These are phyloP conservation scores for Iris macrosiphon DNA, from an alignment of 106 monocot species.

Conservation along the genomic window DNA sequence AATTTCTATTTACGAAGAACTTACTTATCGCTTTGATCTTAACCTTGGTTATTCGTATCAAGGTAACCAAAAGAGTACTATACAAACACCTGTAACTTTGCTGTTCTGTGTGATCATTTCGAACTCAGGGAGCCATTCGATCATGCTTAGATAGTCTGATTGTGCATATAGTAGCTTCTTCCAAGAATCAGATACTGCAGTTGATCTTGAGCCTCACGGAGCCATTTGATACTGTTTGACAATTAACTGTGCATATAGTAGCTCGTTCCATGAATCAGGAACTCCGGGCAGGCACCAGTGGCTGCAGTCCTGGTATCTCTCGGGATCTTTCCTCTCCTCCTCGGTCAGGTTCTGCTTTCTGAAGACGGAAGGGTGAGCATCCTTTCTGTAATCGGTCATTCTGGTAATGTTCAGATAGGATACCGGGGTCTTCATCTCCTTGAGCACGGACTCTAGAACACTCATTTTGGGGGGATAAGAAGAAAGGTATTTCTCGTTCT, in stretches of 20 bases:
- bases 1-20: no score
- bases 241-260: constrained; percentile 65
- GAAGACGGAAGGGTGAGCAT: constrained; percentile 77
- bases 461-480: constrained; percentile 52
- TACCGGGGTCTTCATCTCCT: constrained; percentile 58
- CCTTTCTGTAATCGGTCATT: constrained; percentile 88
- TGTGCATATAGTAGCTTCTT: no score
- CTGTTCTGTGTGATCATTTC: no score
- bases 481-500: constrained; percentile 47
- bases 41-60: no score
- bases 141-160: no score
- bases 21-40: no score
- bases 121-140: no score
- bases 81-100: no score
- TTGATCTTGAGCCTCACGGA: no score
- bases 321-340: constrained; percentile 32
- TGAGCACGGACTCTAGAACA: constrained; percentile 49
- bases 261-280: constrained; percentile 85
- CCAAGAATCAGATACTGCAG: no score
- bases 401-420: constrained; percentile 74
- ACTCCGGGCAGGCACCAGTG: constrained; percentile 94
- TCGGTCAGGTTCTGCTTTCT: constrained; percentile 33
- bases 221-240: constrained; percentile 42
- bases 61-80: no score
- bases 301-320: constrained; percentile 69